Evolutionary conservation across 1,284 basidiomycete genomes (phyloP), one percentile per base, ranked within the genome.

Genomic region (Xerocomus cyaneibrunnescens): DNA sequence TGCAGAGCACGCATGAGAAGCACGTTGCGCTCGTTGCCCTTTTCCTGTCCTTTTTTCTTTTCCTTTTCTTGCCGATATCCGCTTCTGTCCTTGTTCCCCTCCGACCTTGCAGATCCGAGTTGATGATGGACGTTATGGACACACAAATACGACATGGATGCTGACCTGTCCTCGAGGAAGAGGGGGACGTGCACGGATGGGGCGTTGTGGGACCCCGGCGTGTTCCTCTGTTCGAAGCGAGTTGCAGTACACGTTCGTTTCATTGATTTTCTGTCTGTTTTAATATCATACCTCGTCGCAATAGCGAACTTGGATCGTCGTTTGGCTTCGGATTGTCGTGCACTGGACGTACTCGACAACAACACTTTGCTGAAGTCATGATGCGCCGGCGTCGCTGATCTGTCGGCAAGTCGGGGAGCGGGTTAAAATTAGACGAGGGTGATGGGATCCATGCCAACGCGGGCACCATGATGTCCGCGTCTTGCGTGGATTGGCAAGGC

Each of bases 111-210:
- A 39, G 40, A 39, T 48, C 44, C 48, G 55, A 50, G 41, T 64
- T 51, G 54, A 53, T 45, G 51, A 52, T 43, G 64, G 62, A 67
- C 62, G 16, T 40, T 55, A 57, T 41, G 66, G 64, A 67, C 54
- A 54, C 41, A 37, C 27, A 43, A 23, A 42, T 22, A 28, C 32
- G 12, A 55, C 49, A 56, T 50, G 53, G 49, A 37, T 44, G 49
- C 51, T 48, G 36, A 58, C 51, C 45, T 52, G 54, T 45, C 44
- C 40, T 52, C 30, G 48, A n/a, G 30, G 31, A 27, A n/a, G 32
- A 27, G 32, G 5, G 30, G 21, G 23, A 38, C 14, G 30, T 14
- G 36, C 28, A 42, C 32, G n/a, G 25, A 27, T 23, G 36, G 36
- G n/a, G n/a, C n/a, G n/a, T 34, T 39, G 37, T 36, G 44, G 17